Percentiles rank a stretch among this genome's conserved stretches.
phyloP scores from a whole-genome alignment of 164 flowering plant genomes.

The grape (Vitis vinifera) region ASM3070453v1 NC_081805.1:18804501-18805000 shows the following conservation, averaged over 20 bases:
- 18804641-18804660: conserved; percentile 87
- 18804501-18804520: too few relatives aligned
- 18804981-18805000: conserved; percentile 92
- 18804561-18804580: too few relatives aligned
- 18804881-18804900: conserved; percentile 93
- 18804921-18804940: conserved; percentile 90
- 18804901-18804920: conserved; percentile 97
- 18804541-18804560: too few relatives aligned
- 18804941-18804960: conserved; percentile 69
- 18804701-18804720: conserved; percentile 57
- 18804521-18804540: too few relatives aligned
- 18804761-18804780: conserved; percentile 85
- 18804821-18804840: conserved; percentile 97
- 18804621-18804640: conserved; percentile 87
- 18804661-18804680: conserved; percentile 68
- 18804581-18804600: too few relatives aligned
- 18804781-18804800: conserved; percentile 78
- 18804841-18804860: conserved; percentile 67
- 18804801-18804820: conserved; percentile 95
- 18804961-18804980: conserved; percentile 73
- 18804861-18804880: conserved; percentile 92
- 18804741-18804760: conserved; percentile 94
- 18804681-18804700: conserved; percentile 70
- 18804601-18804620: conserved; percentile 9
- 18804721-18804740: conserved; percentile 84